phyloP scores from a whole-genome alignment of 208 protist species.

The Acanthamoeba rhysodes region DNA sequence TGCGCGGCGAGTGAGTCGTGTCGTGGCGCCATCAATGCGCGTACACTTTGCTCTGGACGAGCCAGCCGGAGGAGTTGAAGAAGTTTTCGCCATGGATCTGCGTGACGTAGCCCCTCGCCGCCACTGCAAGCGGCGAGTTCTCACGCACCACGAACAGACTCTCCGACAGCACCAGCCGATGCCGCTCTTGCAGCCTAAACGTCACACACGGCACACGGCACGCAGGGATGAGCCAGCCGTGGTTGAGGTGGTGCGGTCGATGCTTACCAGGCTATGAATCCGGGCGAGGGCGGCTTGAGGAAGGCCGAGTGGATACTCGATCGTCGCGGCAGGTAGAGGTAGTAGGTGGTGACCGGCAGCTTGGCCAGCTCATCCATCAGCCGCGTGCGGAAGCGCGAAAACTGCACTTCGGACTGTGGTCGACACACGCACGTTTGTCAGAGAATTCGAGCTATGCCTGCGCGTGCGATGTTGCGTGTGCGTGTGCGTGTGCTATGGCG shows the following conservation, averaged over 20 bases:
- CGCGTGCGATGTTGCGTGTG: not conserved
- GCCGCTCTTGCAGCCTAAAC: slow-evolving; percentile 9
- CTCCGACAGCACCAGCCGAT: not conserved
- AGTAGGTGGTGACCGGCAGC: not conserved
- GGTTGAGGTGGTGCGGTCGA: not conserved
- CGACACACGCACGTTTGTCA: not conserved
- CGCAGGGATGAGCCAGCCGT: not conserved
- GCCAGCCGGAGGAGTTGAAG: slow-evolving; percentile 28
- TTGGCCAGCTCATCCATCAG: not conserved
- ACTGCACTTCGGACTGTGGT: not conserved
- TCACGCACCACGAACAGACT: not conserved
- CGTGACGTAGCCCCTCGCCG: not conserved
- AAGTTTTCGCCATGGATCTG: slow-evolving; percentile 3
- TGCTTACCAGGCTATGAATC: not conserved
- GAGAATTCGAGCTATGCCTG: not conserved
- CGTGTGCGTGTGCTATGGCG: too few species aligned
- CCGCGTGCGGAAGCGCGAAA: not conserved
- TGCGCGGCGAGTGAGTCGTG: not conserved
- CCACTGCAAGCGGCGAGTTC: not conserved
- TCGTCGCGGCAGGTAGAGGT: slow-evolving; percentile 3
- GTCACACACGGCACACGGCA: not conserved
- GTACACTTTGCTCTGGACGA: slow-evolving; percentile 11
- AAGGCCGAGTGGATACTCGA: not conserved
- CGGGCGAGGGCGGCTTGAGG: not conserved
- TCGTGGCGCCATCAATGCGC: too few species aligned